These are phyloP conservation scores for Stemphylium vesicarium DNA, from an alignment of 2,329 filamentous ascomycete species.

Conservation along the genomic window DNA sequence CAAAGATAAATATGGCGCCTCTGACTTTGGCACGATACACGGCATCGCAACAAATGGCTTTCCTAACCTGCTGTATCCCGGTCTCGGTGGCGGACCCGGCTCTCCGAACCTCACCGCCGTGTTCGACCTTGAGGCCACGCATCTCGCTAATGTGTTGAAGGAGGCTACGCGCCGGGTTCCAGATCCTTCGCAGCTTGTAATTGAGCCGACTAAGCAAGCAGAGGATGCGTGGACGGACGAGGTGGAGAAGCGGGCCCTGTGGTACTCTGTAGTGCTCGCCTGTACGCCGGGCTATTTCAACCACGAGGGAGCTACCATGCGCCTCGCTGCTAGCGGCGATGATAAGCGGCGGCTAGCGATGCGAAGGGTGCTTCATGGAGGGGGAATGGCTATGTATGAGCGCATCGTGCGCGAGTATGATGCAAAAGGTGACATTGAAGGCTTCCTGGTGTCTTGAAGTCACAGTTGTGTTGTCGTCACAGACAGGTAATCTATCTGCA, in stretches of 20 bases:
- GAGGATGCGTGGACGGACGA: conserved; percentile 15
- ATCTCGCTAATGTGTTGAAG: conserved; percentile 6
- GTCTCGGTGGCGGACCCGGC: neutral
- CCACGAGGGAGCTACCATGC: conserved; percentile 5
- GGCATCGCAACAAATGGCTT: conserved; percentile 19
- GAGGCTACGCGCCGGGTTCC: neutral
- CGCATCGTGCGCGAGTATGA: conserved; percentile 9
- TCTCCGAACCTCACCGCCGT: conserved; percentile 2
- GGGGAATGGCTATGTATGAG: conserved; percentile 12
- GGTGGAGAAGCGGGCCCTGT: conserved; percentile 9
- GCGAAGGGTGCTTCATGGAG: conserved; percentile 8
- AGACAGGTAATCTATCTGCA: too few relatives aligned
- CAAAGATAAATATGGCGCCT: conserved; percentile 53
- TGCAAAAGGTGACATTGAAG: conserved; percentile 12
- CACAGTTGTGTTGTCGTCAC: too few relatives aligned
- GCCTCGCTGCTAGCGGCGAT: neutral
- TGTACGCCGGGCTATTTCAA: conserved; percentile 24
- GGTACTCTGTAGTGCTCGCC: conserved; percentile 7
- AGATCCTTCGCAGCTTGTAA: neutral
- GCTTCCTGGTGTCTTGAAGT: conserved; percentile 9
- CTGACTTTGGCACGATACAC: conserved; percentile 54
- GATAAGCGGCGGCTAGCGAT: conserved; percentile 4
- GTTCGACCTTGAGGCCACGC: conserved; percentile 1
- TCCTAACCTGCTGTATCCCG: conserved; percentile 22
- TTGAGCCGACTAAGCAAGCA: conserved; percentile 10